A percentile compares a stretch with the other conserved stretches of the same genome.
These are phyloP conservation scores for Avena sativa DNA, from an alignment of 176 grass and related monocot species.

Conservation along the genomic window DNA sequence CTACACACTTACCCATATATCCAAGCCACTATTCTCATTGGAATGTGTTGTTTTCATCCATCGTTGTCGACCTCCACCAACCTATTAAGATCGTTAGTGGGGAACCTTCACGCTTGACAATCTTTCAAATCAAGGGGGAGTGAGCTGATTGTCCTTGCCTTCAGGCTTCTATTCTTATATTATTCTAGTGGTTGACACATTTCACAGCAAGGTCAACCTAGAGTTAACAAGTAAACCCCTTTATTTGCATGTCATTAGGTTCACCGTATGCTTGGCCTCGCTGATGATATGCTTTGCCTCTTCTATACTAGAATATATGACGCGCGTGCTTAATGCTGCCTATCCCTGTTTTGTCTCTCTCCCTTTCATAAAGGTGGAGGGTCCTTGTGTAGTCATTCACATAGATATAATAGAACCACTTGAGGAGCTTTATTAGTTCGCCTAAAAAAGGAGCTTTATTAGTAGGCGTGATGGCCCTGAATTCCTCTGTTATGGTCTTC, in stretches of 20 bases:
- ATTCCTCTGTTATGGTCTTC: conserved; percentile 28
- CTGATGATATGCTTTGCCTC: conserved; percentile 35
- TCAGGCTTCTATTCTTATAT: conserved; percentile 48
- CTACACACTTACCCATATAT: conserved; percentile 30
- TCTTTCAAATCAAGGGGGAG: conserved; percentile 46
- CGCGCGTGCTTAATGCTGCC: conserved; percentile 66
- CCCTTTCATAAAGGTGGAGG: conserved; percentile 50
- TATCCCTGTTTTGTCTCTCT: conserved; percentile 61
- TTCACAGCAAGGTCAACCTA: conserved; percentile 47
- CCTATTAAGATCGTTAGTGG: conserved; percentile 47
- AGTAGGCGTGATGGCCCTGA: conserved; percentile 41
- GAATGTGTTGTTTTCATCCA: conserved; percentile 43
- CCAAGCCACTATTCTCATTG: conserved; percentile 29
- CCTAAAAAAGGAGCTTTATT: conserved; percentile 42
- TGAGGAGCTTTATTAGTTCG: conserved; percentile 45
- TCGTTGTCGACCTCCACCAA: conserved; percentile 56
- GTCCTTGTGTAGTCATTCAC: conserved; percentile 49
- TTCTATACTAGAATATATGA: conserved; percentile 48
- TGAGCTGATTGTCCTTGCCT: conserved; percentile 52
- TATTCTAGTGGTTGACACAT: conserved; percentile 72
- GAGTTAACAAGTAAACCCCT: conserved; percentile 40
- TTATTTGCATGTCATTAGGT: conserved; percentile 45
- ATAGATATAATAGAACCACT: conserved; percentile 47
- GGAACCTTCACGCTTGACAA: conserved; percentile 52
- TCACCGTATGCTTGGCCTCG: conserved; percentile 30